These are phyloP conservation scores for Cyberlindnera xishuangbannaensis DNA, from an alignment of 805 yeast genomes.

Conservation along the genomic window DNA sequence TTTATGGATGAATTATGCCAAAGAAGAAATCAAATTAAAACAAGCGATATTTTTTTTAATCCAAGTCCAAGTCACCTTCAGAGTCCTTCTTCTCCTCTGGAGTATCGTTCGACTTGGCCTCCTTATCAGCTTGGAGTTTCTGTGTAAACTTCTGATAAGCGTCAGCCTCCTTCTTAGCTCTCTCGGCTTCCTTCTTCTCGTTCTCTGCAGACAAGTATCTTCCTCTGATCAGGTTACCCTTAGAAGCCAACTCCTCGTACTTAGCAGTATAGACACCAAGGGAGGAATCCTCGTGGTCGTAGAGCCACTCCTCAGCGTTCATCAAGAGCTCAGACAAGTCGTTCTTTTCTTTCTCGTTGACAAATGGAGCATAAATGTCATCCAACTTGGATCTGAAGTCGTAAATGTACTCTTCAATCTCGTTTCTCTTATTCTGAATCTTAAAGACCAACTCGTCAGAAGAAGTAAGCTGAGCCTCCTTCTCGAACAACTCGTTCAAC, in stretches of 20 bases:
- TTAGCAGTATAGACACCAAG: constrained; percentile 97
- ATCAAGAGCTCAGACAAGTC: constrained; percentile 66
- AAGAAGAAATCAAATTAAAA: too few species aligned
- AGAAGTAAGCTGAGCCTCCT: constrained; percentile 76
- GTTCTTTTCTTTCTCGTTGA: constrained; percentile 84
- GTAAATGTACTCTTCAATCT: constrained; percentile 97
- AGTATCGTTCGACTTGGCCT: constrained; percentile 13
- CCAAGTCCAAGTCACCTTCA: constrained; percentile 37
- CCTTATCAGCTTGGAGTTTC: constrained; percentile 28
- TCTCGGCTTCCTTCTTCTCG: constrained; percentile 85
- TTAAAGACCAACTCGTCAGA: constrained; percentile 96
- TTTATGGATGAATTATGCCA: background rate
- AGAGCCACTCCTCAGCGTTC: constrained; percentile 96
- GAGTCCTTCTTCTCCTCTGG: constrained; percentile 27
- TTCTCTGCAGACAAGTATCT: constrained; percentile 92
- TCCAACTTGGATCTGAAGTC: constrained; percentile 96
- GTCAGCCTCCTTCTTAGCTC: constrained; percentile 82
- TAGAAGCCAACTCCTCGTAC: constrained; percentile 92
- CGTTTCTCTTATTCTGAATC: constrained; percentile 98
- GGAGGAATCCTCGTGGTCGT: constrained; percentile 94
- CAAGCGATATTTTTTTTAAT: constrained; percentile 18
- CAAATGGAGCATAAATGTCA: constrained; percentile 82
- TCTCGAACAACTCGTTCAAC: constrained; percentile 64
- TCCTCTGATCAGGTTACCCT: constrained; percentile 93
- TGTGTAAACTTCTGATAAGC: constrained; percentile 39